Conservation (phyloP, 805 yeast genomes). For the Teunomyces panamensis region DNA sequence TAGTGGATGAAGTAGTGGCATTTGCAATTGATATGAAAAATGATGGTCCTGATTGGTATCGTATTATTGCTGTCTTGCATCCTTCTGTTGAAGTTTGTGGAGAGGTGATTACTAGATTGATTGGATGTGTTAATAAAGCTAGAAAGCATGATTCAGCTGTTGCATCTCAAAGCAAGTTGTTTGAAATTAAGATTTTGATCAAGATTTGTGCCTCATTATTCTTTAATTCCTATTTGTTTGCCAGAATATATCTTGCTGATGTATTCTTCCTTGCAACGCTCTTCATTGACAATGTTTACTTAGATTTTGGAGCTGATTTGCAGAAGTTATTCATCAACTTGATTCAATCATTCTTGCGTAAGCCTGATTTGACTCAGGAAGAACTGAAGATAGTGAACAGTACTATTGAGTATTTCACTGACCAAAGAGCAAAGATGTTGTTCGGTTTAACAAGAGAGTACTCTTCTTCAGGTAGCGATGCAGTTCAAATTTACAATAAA, state of each 20-base stretch:
- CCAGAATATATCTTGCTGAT: conserved; percentile 69
- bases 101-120: conserved; percentile 54
- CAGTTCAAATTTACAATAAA: conserved; percentile 37
- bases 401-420: conserved; percentile 47
- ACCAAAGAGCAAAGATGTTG: conserved; percentile 65
- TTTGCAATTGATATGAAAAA: conserved; percentile 75
- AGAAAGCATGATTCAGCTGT: conserved; percentile 40
- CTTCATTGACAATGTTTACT: conserved; percentile 49
- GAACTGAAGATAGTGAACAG: conserved; percentile 43
- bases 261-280: conserved; percentile 64
- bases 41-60: conserved; percentile 69
- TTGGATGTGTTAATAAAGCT: conserved; percentile 51
- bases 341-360: conserved; percentile 64
- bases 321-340: conserved; percentile 64
- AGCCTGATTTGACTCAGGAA: conserved; percentile 43
- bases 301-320: conserved; percentile 58
- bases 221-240: conserved; percentile 63
- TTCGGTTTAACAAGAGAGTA: conserved; percentile 62
- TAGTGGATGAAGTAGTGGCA: conserved; percentile 72
- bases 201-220: conserved; percentile 61
- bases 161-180: conserved; percentile 51
- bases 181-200: conserved; percentile 68
- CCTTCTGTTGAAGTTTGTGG: conserved; percentile 77
- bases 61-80: conserved; percentile 59
- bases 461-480: conserved; percentile 28